Evolutionary conservation across 768 basidiomycete genomes (phyloP).

Genomic region (Suillus subaureus): DNA sequence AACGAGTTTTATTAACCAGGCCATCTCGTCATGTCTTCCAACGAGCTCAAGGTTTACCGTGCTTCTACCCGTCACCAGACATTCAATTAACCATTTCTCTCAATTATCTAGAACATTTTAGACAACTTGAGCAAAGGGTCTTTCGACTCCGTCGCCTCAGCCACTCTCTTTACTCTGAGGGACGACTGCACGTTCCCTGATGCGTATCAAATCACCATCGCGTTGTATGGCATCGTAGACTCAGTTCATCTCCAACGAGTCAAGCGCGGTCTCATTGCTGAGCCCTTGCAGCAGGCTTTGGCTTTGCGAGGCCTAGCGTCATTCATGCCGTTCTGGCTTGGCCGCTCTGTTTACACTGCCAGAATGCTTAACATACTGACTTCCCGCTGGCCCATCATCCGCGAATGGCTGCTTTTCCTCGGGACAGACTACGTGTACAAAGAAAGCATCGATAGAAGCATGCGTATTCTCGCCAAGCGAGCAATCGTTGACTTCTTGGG

Average conservation of each 20-base stretch:
- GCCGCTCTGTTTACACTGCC: slow-evolving; percentile 5
- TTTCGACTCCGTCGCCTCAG: slow-evolving; percentile 15
- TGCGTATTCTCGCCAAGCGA: slow-evolving; percentile 24
- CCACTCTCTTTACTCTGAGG: slow-evolving; percentile 24
- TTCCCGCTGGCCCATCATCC: slow-evolving; percentile 22
- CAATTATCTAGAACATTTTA: slow-evolving; percentile 13
- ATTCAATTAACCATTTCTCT: background rate
- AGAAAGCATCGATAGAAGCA: slow-evolving; percentile 19
- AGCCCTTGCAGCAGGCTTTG: slow-evolving; percentile 20
- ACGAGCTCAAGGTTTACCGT: slow-evolving; percentile 21
- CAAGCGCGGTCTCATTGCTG: slow-evolving; percentile 8
- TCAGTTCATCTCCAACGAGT: slow-evolving; percentile 19
- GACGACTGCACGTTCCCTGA: slow-evolving; percentile 23
- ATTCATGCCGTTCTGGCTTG: slow-evolving; percentile 14
- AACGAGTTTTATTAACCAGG: background rate
- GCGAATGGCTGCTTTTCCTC: slow-evolving; percentile 28
- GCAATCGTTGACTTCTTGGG: slow-evolving; percentile 24
- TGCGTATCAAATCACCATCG: slow-evolving; percentile 16
- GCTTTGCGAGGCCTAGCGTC: slow-evolving; percentile 20
- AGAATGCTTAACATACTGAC: slow-evolving; percentile 12
- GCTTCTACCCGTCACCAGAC: background rate
- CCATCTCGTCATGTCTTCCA: slow-evolving; percentile 18
- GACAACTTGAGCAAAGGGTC: slow-evolving; percentile 27
- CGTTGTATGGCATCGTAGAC: slow-evolving; percentile 25
- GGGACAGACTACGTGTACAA: slow-evolving; percentile 25